phyloP scores from a whole-genome alignment of 169 alveolate species.

The Eimeria acervulina region DNA sequence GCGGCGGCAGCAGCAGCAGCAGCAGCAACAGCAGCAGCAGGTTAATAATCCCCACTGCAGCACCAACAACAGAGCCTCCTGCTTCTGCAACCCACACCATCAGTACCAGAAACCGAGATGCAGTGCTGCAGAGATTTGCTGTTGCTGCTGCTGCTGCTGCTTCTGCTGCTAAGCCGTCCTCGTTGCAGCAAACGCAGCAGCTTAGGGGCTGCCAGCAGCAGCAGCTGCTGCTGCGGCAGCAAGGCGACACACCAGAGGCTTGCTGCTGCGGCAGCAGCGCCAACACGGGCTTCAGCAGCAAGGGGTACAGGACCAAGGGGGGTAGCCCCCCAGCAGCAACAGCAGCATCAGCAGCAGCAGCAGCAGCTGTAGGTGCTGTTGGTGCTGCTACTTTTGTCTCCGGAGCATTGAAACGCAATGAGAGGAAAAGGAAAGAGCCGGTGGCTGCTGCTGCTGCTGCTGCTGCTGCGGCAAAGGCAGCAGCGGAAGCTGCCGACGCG shows the following conservation, averaged over 20 bases:
- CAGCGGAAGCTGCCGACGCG: constrained; percentile 4
- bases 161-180: background rate
- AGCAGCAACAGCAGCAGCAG: background rate
- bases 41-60: background rate
- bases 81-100: background rate
- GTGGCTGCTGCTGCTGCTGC: constrained; percentile 6
- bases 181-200: background rate
- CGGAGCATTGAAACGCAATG: background rate
- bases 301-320: background rate
- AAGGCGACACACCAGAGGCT: background rate
- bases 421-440: background rate
- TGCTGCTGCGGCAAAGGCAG: background rate
- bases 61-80: background rate
- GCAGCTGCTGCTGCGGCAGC: constrained; percentile 8
- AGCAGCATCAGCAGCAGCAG: no score
- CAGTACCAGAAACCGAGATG: background rate
- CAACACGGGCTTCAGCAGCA: constrained; percentile 38
- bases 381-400: no score
- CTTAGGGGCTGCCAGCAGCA: background rate
- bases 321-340: background rate
- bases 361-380: no score
- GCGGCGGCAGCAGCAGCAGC: background rate
- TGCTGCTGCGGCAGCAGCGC: background rate
- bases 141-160: background rate
- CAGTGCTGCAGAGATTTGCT: background rate